Conservation (phyloP, 1,139 yeast species). For the Kodamaea alishanica region DNA sequence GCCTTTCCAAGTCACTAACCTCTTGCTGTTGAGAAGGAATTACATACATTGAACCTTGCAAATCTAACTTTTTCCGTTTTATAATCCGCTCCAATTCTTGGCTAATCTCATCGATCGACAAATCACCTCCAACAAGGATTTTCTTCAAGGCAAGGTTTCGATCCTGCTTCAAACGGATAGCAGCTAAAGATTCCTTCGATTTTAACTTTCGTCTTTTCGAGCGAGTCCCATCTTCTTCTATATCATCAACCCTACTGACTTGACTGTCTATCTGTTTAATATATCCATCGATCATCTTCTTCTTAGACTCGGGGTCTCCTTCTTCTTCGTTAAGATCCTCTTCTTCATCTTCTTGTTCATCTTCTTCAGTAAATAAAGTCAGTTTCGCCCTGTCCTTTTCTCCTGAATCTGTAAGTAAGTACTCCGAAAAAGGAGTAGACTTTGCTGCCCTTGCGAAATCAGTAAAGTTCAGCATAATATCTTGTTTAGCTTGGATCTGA, state of each 20-base stretch:
- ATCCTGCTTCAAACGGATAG: constrained; percentile 1
- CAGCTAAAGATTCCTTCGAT: not conserved
- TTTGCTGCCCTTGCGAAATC: constrained; percentile 1
- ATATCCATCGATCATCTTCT: not conserved
- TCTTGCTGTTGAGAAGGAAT: constrained; percentile 23
- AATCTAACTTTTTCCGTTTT: constrained; percentile 20
- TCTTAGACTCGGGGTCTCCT: not conserved
- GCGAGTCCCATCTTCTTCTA: not conserved
- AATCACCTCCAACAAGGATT: constrained; percentile 24
- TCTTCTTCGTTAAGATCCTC: not conserved
- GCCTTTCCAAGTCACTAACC: constrained; percentile 18
- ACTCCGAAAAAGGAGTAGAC: constrained; percentile 1
- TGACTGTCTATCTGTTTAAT: not conserved
- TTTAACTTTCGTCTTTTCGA: not conserved
- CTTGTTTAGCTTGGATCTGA: constrained; percentile 31
- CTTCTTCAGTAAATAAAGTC: constrained; percentile 29
- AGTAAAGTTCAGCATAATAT: constrained; percentile 22
- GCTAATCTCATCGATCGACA: constrained; percentile 19
- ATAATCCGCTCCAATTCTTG: constrained; percentile 22
- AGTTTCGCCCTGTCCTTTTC: constrained; percentile 13
- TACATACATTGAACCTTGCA: constrained; percentile 19
- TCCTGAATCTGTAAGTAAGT: constrained; percentile 4
- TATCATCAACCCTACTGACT: not conserved
- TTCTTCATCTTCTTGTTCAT: constrained; percentile 9
- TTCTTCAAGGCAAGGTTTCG: constrained; percentile 14